Evolutionary conservation across 805 yeast species (phyloP), one percentile per base, ranked within the genome.

Genomic region (Myxozyma sirexii): DNA sequence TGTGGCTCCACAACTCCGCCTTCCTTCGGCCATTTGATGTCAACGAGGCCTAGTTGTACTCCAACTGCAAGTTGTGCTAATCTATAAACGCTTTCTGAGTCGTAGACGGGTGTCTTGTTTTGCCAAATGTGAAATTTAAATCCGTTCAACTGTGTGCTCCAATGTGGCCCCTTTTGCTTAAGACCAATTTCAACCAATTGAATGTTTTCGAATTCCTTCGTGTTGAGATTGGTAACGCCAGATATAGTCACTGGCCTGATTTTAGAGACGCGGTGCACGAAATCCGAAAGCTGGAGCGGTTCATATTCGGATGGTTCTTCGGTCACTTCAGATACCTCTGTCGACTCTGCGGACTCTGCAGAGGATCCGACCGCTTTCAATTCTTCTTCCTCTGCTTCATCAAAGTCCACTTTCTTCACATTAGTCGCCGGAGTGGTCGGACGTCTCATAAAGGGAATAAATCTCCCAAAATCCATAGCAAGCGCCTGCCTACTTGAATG

Each of bases 21-120:
- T 2, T 13, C n/a, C 24, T 52, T 26, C n/a, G 61, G 59, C 61
- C 61, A 56, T 21, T 31, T 42, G 17, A 60, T 49, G 23, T 39
- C n/a, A 8, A 56, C 45, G 26, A 47, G 19, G n/a, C 64, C 64
- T 6, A 48, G 37, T 10, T 58, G 45, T 8, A 48, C 55, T 27
- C 59, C 65, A 24, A 58, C 57, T 4, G 54, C 59, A 7, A 57
- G 46, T 37, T 53, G 49, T 8, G 57, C 59, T 21, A 57, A 44
- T 35, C 45, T 26, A n/a, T 37, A 19, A 17, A 61, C 47, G 33
- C 27, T 35, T 21, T 43, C 42, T 12, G 10, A 12, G 21, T 54
- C 50, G 41, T 54, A 41, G 6, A 57, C 59, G 17, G 50, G 45
- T 17, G 45, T 37, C 31, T 23, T 17, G 35, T 31, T 46, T 39